phyloP scores from a whole-genome alignment of 352 stramenopile genomes.

The Phytopythium oedochilum region DNA sequence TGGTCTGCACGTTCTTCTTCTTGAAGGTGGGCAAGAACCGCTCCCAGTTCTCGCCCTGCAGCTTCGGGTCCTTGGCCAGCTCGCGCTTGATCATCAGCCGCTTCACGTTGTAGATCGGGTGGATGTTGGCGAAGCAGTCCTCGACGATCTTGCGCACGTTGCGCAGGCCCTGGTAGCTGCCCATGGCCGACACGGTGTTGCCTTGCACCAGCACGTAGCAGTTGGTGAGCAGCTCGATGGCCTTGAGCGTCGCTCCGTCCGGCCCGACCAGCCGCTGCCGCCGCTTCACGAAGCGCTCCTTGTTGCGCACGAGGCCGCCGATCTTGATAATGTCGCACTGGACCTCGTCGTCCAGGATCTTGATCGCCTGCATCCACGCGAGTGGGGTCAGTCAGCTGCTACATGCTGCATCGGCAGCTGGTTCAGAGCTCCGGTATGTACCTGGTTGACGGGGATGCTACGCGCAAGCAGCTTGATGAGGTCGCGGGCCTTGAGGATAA shows the following conservation, averaged over 20 bases:
- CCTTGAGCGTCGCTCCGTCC: conserved; percentile 96
- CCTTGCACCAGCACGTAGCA: conserved; percentile 99
- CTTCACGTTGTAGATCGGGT: conserved; percentile 99
- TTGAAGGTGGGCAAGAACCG: conserved; percentile 98
- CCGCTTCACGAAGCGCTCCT: conserved; percentile 99
- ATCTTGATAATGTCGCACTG: conserved; percentile 99
- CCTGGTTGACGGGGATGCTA: conserved; percentile 96
- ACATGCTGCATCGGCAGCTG: too few species aligned
- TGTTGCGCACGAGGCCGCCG: conserved; percentile 97
- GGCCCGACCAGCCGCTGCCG: conserved; percentile 96
- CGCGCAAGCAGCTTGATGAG: conserved; percentile 98
- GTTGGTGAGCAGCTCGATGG: conserved; percentile 98
- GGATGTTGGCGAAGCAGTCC: conserved; percentile 99
- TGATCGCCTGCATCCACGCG: conserved; percentile 87
- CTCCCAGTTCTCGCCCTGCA: conserved; percentile 97
- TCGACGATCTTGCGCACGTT: conserved; percentile 96
- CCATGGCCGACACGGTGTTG: conserved; percentile 95
- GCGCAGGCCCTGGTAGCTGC: conserved; percentile 89
- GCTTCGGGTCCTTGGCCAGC: conserved; percentile 97
- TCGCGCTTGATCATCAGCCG: conserved; percentile 99
- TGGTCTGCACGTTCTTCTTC: conserved; percentile 98
- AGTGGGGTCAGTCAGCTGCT: too few species aligned
- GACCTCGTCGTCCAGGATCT: conserved; percentile 98
- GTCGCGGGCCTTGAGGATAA: conserved; percentile 98
- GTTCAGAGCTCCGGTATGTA: too few species aligned